These are phyloP conservation scores for Hansenula sp. DNA, from an alignment of 1,139 yeast genomes.

Conservation along the genomic window DNA sequence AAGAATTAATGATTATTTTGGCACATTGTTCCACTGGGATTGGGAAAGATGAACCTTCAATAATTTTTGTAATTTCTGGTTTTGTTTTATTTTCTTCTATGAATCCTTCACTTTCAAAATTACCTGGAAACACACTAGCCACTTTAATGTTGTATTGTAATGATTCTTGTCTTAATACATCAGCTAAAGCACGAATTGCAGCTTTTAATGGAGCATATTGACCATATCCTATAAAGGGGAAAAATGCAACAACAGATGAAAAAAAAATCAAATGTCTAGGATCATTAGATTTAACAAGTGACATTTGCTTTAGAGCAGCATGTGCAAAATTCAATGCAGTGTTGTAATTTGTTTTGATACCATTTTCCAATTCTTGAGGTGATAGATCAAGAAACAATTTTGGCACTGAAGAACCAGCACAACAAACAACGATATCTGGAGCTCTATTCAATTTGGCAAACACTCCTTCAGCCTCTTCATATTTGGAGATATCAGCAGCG, in stretches of 20 bases:
- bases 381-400: conserved; percentile 71
- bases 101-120: conserved; percentile 85
- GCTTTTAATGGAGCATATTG: conserved; percentile 90
- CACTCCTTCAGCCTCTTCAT: conserved; percentile 44
- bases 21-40: conserved; percentile 69
- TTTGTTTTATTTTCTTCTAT: conserved; percentile 77
- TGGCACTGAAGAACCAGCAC: conserved; percentile 87
- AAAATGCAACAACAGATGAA: conserved; percentile 79
- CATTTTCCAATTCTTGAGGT: conserved; percentile 50
- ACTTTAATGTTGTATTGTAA: conserved; percentile 60
- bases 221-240: conserved; percentile 85
- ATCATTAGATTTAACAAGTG: conserved; percentile 6
- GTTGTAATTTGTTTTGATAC: conserved; percentile 65
- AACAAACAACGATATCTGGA: conserved; percentile 76
- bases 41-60: conserved; percentile 82
- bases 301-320: conserved; percentile 47
- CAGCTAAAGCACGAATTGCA: conserved; percentile 72
- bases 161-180: conserved; percentile 78
- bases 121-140: conserved; percentile 77
- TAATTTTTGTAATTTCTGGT: conserved; percentile 73
- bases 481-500: conserved; percentile 63
- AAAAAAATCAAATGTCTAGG: conserved; percentile 65
- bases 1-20: conserved; percentile 46
- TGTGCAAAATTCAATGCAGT: conserved; percentile 74
- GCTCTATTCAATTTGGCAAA: conserved; percentile 28